phyloP scores from a whole-genome alignment of 768 basidiomycete genomes.

The Lactarius evosmus region DNA sequence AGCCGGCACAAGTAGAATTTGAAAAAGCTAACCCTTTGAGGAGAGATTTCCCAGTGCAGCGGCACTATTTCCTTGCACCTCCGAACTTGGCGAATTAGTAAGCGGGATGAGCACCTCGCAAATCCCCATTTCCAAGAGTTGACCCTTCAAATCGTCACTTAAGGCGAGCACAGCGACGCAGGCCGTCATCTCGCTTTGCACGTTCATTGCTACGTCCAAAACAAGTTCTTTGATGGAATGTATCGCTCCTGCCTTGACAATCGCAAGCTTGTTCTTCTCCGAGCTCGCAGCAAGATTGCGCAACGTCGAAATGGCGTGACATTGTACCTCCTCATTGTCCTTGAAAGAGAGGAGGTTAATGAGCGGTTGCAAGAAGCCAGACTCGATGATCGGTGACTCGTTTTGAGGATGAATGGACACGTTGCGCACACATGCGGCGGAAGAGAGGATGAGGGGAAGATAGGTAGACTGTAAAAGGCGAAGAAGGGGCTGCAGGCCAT shows the following conservation, averaged over 20 bases:
- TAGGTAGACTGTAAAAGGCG: constrained; percentile 96
- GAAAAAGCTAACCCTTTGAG: constrained; percentile 69
- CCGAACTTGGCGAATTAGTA: constrained; percentile 93
- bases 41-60: constrained; percentile 97
- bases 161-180: constrained; percentile 95
- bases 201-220: constrained; percentile 89
- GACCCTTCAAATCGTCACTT: constrained; percentile 95
- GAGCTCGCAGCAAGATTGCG: constrained; percentile 95
- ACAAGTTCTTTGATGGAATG: constrained; percentile 97
- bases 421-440: constrained; percentile 97
- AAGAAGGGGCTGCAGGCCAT: constrained; percentile 87
- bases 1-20: neutral
- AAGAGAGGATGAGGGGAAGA: constrained; percentile 94
- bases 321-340: constrained; percentile 99
- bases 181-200: constrained; percentile 99
- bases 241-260: constrained; percentile 96
- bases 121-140: constrained; percentile 96
- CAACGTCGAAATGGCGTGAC: constrained; percentile 96
- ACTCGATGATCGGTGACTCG: constrained; percentile 98
- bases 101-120: constrained; percentile 96
- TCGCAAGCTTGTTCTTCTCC: constrained; percentile 97
- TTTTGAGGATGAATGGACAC: constrained; percentile 98
- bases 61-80: constrained; percentile 98
- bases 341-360: constrained; percentile 97
- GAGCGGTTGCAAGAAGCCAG: constrained; percentile 92